phyloP scores from a whole-genome alignment of 805 yeast species.

The Brettanomyces sp. region DNA sequence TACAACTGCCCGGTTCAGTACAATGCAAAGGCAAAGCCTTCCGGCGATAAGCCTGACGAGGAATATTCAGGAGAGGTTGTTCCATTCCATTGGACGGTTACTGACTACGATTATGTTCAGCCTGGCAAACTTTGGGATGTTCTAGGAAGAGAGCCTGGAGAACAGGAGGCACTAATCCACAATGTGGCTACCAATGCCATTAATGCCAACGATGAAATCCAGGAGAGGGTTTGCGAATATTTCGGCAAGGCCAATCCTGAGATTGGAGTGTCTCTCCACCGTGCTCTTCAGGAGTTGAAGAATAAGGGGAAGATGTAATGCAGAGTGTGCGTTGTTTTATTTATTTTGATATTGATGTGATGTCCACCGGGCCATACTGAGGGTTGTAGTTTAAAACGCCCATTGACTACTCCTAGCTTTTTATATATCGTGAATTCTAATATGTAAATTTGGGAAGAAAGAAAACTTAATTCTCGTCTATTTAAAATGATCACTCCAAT shows the following conservation, averaged over 20 bases:
- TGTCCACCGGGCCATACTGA: too few relatives aligned
- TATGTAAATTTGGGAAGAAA: too few relatives aligned
- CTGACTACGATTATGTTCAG: slow-evolving; percentile 67
- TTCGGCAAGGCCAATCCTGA: slow-evolving; percentile 64
- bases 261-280: slow-evolving; percentile 59
- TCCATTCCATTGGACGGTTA: slow-evolving; percentile 78
- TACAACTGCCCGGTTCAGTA: slow-evolving; percentile 40
- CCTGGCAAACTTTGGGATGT: slow-evolving; percentile 73
- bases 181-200: slow-evolving; percentile 70
- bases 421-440: background rate
- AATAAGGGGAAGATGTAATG: slow-evolving; percentile 1
- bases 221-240: slow-evolving; percentile 69
- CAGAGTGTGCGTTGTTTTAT: too few relatives aligned
- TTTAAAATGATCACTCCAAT: too few relatives aligned
- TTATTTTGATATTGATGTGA: too few relatives aligned
- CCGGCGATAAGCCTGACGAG: slow-evolving; percentile 22
- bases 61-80: slow-evolving; percentile 29
- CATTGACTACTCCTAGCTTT: background rate
- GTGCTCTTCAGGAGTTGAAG: slow-evolving; percentile 29
- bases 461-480: too few relatives aligned
- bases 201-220: slow-evolving; percentile 65
- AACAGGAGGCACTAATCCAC: slow-evolving; percentile 75
- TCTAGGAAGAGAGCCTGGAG: slow-evolving; percentile 67
- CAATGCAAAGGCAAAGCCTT: slow-evolving; percentile 27
- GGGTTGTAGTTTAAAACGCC: too few relatives aligned